Conservation (phyloP, 768 basidiomycete species). For the Amanita rimosa region DNA sequence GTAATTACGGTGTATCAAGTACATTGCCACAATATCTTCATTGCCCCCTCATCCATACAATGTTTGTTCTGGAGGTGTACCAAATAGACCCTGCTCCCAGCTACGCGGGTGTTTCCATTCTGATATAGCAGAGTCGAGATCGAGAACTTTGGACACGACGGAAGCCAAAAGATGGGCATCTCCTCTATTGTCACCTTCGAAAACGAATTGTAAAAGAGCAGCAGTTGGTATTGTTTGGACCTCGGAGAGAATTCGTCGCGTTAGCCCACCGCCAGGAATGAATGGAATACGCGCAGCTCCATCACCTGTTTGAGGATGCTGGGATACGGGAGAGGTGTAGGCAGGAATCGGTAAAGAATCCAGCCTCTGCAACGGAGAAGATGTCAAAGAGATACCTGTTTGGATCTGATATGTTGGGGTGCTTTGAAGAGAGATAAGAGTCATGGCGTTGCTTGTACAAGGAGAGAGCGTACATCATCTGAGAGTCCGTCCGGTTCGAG, state of each 20-base stretch:
- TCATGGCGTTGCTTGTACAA: neutral
- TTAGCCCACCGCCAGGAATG: slow-evolving; percentile 72
- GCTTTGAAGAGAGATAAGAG: slow-evolving; percentile 19
- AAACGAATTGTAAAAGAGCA: slow-evolving; percentile 59
- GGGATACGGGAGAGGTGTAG: slow-evolving; percentile 39
- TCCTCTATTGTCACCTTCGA: slow-evolving; percentile 73
- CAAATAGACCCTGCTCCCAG: slow-evolving; percentile 62
- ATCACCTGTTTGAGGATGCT: slow-evolving; percentile 15
- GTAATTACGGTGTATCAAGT: slow-evolving; percentile 17
- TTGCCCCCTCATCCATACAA: slow-evolving; percentile 42
- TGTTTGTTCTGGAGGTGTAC: slow-evolving; percentile 61
- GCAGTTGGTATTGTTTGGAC: slow-evolving; percentile 45
- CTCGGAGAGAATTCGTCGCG: slow-evolving; percentile 51
- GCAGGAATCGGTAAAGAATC: slow-evolving; percentile 36
- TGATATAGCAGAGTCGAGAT: slow-evolving; percentile 17
- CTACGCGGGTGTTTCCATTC: slow-evolving; percentile 56
- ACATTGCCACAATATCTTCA: slow-evolving; percentile 7
- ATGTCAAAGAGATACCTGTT: slow-evolving; percentile 34
- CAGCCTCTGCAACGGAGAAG: slow-evolving; percentile 32
- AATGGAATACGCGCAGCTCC: slow-evolving; percentile 39
- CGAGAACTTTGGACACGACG: slow-evolving; percentile 38
- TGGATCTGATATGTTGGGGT: slow-evolving; percentile 54
- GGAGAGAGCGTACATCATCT: slow-evolving; percentile 52
- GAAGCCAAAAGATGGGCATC: slow-evolving; percentile 59
- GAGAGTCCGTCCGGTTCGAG: slow-evolving; percentile 61